Evolutionary conservation across 371 early-diverging fungal genomes (phyloP).

Genomic region (Aphelidium insulamus): DNA sequence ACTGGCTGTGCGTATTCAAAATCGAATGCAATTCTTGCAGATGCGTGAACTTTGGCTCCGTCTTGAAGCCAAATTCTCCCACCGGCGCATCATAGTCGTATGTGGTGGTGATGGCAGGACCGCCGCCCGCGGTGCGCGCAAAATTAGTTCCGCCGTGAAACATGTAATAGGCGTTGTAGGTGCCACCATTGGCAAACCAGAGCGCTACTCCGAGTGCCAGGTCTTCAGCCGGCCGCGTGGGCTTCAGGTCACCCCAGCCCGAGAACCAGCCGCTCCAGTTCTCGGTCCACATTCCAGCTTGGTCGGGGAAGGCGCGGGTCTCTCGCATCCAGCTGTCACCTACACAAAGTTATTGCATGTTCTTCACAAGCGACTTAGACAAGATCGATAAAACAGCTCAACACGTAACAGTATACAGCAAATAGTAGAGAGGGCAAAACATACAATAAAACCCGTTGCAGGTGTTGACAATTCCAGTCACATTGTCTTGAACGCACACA

Average conservation of each 20-base stretch:
- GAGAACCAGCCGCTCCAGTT: constrained; percentile 29
- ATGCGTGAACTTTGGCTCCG: constrained; percentile 20
- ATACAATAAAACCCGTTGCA: constrained; percentile 24
- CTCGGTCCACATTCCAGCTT: constrained; percentile 24
- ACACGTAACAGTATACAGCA: no score
- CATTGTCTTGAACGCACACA: constrained; percentile 19
- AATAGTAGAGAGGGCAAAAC: constrained; percentile 11
- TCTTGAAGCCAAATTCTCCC: constrained; percentile 22
- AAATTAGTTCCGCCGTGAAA: constrained; percentile 33
- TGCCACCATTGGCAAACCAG: constrained; percentile 22
- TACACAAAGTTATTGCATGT: no score
- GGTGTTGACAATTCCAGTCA: constrained; percentile 14
- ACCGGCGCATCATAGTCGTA: constrained; percentile 31
- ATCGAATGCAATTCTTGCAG: constrained; percentile 14
- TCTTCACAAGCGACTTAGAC: no score
- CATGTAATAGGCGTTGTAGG: constrained; percentile 26
- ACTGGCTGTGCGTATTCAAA: no score
- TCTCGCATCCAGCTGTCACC: no score
- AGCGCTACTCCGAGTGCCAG: constrained; percentile 18
- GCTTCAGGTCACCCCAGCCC: constrained; percentile 15
- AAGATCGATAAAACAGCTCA: no score
- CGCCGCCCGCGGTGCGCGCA: constrained; percentile 14
- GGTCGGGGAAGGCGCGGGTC: constrained; percentile 8
- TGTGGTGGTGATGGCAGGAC: constrained; percentile 12
- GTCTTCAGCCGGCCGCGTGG: constrained; percentile 20